phyloP scores from a whole-genome alignment of 2,329 filamentous ascomycete genomes.

The Chlorencoelia australis region DNA sequence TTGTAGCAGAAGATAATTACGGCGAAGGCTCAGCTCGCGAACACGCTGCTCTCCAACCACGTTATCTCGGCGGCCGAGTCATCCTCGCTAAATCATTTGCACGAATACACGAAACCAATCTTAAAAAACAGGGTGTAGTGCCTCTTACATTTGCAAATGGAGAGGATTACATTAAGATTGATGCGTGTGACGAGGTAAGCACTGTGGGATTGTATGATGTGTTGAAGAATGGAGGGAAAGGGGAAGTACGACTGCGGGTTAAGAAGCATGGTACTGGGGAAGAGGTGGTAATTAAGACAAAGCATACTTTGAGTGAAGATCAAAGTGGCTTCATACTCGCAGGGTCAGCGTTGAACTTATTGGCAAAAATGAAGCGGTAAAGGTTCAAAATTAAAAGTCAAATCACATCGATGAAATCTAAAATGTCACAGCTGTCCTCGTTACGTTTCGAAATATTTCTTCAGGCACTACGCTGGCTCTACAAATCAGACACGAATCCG shows the following conservation, averaged over 20 bases:
- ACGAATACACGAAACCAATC: constrained; percentile 87
- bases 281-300: constrained; percentile 62
- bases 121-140: constrained; percentile 96
- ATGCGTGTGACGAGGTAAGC: constrained; percentile 71
- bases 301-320: constrained; percentile 79
- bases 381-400: too few species aligned
- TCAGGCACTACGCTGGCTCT: too few species aligned
- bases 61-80: constrained; percentile 79
- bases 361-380: constrained; percentile 48
- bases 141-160: constrained; percentile 86
- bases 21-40: constrained; percentile 84
- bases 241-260: constrained; percentile 60
- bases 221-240: constrained; percentile 66
- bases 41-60: constrained; percentile 80
- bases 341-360: constrained; percentile 83
- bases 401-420: too few species aligned
- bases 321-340: constrained; percentile 89
- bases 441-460: too few species aligned
- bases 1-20: constrained; percentile 97
- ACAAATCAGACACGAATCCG: too few species aligned
- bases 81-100: constrained; percentile 83
- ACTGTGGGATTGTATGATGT: constrained; percentile 81
- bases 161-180: constrained; percentile 75
- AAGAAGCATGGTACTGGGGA: constrained; percentile 51
- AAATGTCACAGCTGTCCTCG: too few species aligned